Percentiles rank a stretch among this genome's conserved stretches.
Evolutionary conservation across 2,329 filamentous ascomycete species (phyloP).

Genomic region (Trichoderma sp.): DNA sequence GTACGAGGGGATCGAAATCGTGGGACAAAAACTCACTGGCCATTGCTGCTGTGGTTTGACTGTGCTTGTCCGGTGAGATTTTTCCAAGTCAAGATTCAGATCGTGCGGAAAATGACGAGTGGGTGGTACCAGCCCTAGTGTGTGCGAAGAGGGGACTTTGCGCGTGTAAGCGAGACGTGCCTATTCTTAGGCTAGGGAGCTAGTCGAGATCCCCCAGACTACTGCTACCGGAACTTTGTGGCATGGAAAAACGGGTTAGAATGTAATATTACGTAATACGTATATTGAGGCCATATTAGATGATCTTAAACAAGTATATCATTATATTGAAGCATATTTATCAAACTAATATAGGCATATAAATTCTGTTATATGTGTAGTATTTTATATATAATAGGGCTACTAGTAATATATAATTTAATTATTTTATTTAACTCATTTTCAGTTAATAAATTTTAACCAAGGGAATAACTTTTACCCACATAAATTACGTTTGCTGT

Average conservation of each 20-base stretch:
- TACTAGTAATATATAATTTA: not conserved
- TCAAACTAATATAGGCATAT: no score
- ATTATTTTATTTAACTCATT: not conserved
- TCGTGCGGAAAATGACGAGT: constrained; percentile 17
- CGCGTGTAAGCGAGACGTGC: constrained; percentile 7
- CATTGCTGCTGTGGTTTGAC: constrained; percentile 14
- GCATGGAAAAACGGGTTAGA: not conserved
- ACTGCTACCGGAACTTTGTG: not conserved
- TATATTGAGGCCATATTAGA: not conserved
- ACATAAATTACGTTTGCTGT: not conserved
- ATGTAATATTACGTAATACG: not conserved
- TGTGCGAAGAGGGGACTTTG: constrained; percentile 8
- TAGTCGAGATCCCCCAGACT: not conserved
- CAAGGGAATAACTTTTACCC: not conserved
- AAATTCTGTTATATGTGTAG: no score
- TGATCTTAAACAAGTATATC: not conserved
- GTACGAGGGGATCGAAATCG: not conserved
- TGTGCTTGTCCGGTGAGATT: constrained; percentile 13
- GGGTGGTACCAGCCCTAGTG: constrained; percentile 19
- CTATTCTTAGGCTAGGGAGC: not conserved
- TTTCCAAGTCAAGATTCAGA: constrained; percentile 16
- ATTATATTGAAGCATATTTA: not conserved
- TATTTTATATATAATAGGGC: no score
- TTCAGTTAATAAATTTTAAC: not conserved
- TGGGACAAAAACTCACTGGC: constrained; percentile 10